Conservation (phyloP, 257 asterid genomes). For the Voacanga thouarsii region DNA sequence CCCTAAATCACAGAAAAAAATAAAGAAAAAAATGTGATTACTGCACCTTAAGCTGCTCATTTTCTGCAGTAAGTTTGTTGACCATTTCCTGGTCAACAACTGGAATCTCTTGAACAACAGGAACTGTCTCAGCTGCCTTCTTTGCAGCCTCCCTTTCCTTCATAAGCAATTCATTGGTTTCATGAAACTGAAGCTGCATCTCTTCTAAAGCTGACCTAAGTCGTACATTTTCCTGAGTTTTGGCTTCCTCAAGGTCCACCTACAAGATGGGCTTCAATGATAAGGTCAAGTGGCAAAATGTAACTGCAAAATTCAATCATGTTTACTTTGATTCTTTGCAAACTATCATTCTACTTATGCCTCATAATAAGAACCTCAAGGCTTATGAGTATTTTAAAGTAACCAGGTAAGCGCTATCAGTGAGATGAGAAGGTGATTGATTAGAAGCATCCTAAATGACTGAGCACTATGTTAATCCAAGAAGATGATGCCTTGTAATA, state of each 20-base stretch:
- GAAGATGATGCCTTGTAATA: neutral
- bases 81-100: slow-evolving; percentile 52
- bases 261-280: slow-evolving; percentile 4
- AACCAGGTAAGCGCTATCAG: neutral
- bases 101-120: slow-evolving; percentile 29
- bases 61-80: slow-evolving; percentile 59
- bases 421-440: neutral
- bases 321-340: neutral
- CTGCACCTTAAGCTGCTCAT: slow-evolving; percentile 72
- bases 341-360: neutral
- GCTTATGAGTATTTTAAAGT: neutral
- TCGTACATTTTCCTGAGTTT: slow-evolving; percentile 51
- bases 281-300: neutral
- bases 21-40: neutral
- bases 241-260: slow-evolving; percentile 49
- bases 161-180: slow-evolving; percentile 44
- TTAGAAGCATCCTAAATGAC: neutral
- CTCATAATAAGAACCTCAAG: neutral
- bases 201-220: slow-evolving; percentile 65
- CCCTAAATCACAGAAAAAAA: neutral
- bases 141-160: slow-evolving; percentile 44
- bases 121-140: slow-evolving; percentile 23
- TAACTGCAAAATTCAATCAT: neutral
- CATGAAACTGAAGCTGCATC: slow-evolving; percentile 44
- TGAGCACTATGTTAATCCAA: neutral